These are phyloP conservation scores for Alternaria ethzedia DNA, from an alignment of 2,329 filamentous ascomycete genomes.

Conservation along the genomic window DNA sequence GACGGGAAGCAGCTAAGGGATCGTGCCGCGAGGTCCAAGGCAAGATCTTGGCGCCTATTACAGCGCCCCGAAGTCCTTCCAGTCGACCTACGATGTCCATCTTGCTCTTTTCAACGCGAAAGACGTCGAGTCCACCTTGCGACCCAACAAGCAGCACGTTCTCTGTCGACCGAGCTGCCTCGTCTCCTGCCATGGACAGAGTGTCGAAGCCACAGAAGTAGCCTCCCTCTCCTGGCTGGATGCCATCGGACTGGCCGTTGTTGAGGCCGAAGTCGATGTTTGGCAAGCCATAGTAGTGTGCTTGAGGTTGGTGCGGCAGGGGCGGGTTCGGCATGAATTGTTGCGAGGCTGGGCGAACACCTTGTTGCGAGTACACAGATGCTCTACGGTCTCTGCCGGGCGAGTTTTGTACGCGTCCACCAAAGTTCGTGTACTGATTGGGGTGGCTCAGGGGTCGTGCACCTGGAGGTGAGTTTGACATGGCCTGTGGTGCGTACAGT, in stretches of 20 bases:
- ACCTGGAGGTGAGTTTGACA: conserved; percentile 46
- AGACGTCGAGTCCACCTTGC: conserved; percentile 79
- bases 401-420: conserved; percentile 46
- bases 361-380: conserved; percentile 61
- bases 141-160: conserved; percentile 78
- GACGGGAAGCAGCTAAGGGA: conserved; percentile 63
- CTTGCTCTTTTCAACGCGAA: conserved; percentile 73
- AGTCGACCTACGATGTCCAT: conserved; percentile 73
- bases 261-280: conserved; percentile 70
- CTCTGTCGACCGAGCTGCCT: conserved; percentile 55
- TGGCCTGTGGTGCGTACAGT: conserved; percentile 48
- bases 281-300: conserved; percentile 78
- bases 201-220: conserved; percentile 85
- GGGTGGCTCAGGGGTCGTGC: conserved; percentile 53
- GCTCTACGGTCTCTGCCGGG: conserved; percentile 53
- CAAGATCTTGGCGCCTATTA: conserved; percentile 82
- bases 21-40: conserved; percentile 68
- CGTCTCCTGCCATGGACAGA: conserved; percentile 58
- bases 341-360: conserved; percentile 51
- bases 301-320: conserved; percentile 74
- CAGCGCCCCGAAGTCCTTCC: conserved; percentile 78
- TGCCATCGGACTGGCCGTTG: conserved; percentile 54
- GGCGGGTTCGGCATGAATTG: conserved; percentile 63
- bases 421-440: conserved; percentile 53
- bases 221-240: conserved; percentile 70